Evolutionary conservation across 139 green algal genomes (phyloP), one percentile per base, ranked within the genome.

Genomic region (Closterium sp.): DNA sequence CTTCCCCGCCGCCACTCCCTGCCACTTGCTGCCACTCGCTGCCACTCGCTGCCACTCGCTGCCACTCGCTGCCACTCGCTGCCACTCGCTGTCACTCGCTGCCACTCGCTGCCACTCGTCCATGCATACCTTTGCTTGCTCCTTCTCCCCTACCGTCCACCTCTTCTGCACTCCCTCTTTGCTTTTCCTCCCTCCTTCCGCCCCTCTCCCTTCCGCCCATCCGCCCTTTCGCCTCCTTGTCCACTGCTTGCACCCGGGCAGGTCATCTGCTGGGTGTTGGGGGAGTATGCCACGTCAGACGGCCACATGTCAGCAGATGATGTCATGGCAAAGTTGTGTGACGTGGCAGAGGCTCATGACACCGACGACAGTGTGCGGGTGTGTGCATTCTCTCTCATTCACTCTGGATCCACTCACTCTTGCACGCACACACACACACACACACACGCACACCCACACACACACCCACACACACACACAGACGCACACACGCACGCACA

Each of bases 221-320:
- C 31, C 30, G 6, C 83, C 83, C 83, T 28, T 86, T 33, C 83
- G n/a, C 31, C 21, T 28, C 30, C 83, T 34, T 6, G 5, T 12
- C 25, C 9, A 86, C 12, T 76, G 83, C 7, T 86, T 23, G 83
- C 83, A 86, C 30, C 83, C 28, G 66, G n/a, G 43, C 95, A 97
- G 94, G 96, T 98, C 30, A 96, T 97, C 34, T 96, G 95, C 87
- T 99, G 97, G 97, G 97, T 98, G 86, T 91, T 99, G 87, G 97
- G 97, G 36, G 97, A 99, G 95, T 99, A 98, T 91, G 97, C 19
- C 28, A 93, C 89, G 25, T 66, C 93, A 3, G 91, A 93, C 19
- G 91, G 94, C 8, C 31, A 64, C 16, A 86, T 88, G 23, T 94
- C 96, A 7, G 92, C 95, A 81, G 93, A 96, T 55, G 91, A 92